Percentiles rank a stretch among this genome's conserved stretches.
Conservation (phyloP, 2,329 filamentous ascomycete genomes). For the Neofusicoccum sp. region DNA sequence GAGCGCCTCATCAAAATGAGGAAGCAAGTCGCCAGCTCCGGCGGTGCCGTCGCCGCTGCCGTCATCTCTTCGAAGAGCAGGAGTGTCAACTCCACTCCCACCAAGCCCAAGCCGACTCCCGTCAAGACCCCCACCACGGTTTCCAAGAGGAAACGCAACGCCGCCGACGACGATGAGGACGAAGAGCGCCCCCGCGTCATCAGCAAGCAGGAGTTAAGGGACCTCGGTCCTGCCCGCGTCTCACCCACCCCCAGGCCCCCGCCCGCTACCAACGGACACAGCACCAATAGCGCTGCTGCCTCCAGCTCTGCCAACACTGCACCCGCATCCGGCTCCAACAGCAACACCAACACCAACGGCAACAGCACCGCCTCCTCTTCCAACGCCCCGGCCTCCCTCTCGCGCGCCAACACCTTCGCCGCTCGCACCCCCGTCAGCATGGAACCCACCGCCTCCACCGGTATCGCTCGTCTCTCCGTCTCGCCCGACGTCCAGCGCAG, state of each 20-base stretch:
- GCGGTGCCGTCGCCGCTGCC: background rate
- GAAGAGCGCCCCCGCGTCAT: background rate
- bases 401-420: background rate
- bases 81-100: background rate
- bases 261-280: background rate
- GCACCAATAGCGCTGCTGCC: background rate
- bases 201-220: background rate
- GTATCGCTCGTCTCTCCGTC: background rate
- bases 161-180: background rate
- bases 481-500: background rate
- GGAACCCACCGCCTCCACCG: background rate
- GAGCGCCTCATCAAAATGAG: constrained; percentile 18
- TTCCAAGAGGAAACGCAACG: background rate
- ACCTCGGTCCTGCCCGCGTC: background rate
- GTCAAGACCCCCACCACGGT: background rate
- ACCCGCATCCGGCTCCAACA: background rate
- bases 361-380: background rate
- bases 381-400: background rate
- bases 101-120: background rate
- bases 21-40: background rate
- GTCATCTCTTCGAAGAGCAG: background rate
- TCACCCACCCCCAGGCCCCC: background rate
- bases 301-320: background rate
- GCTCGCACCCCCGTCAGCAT: background rate
- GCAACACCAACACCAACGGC: background rate